Percentiles rank a stretch among this genome's conserved stretches.
These are phyloP conservation scores for Colletotrichum cuscutae DNA, from an alignment of 2,329 filamentous ascomycete genomes.

Conservation along the genomic window DNA sequence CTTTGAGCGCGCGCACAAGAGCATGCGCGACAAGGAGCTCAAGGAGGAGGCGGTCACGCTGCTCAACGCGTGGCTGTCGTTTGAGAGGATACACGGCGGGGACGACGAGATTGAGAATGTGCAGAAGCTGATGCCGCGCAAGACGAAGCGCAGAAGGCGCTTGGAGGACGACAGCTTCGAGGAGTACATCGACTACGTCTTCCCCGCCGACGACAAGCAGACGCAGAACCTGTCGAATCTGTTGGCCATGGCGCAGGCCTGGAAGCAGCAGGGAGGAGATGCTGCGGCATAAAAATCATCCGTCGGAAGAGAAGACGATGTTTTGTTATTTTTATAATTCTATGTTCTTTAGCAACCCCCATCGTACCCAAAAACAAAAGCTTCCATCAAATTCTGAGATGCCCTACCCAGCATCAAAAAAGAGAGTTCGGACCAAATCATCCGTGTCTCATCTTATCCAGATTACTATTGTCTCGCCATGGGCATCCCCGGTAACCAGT, in stretches of 20 bases:
- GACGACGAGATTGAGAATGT: constrained; percentile 82
- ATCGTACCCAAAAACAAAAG: neutral
- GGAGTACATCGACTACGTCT: constrained; percentile 97
- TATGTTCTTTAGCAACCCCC: too few relatives aligned
- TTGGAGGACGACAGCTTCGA: constrained; percentile 94
- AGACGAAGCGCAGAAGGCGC: constrained; percentile 91
- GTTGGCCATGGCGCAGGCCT: constrained; percentile 85
- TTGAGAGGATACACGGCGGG: constrained; percentile 87
- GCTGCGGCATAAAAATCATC: neutral
- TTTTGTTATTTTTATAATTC: neutral
- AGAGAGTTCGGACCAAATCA: neutral
- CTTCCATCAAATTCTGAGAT: neutral
- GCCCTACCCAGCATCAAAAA: neutral
- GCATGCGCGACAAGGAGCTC: constrained; percentile 88
- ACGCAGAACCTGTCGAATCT: constrained; percentile 85
- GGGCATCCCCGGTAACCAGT: neutral
- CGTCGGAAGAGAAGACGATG: neutral
- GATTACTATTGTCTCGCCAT: neutral
- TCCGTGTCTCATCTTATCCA: constrained; percentile 1
- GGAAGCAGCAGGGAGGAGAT: constrained; percentile 75
- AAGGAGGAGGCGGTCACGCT: constrained; percentile 95
- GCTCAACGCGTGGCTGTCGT: constrained; percentile 91
- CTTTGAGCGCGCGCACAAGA: constrained; percentile 86
- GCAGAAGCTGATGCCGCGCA: constrained; percentile 91
- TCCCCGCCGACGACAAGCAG: constrained; percentile 93